Conservation (phyloP, 2,329 filamentous ascomycete species). For the Sporothrix humicola region DNA sequence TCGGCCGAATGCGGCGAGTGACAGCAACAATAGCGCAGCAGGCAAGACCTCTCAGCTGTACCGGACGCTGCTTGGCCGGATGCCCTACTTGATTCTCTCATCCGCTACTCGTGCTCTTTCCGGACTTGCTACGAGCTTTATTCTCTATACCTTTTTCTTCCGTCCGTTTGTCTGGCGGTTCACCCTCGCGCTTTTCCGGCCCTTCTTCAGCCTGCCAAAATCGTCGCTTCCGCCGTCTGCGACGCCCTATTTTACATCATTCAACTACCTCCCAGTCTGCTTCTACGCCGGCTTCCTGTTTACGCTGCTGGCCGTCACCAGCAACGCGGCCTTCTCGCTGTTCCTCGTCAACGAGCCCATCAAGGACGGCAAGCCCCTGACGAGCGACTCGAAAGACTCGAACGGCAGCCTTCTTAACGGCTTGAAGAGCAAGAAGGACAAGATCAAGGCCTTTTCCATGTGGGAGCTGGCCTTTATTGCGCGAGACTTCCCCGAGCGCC, state of each 20-base stretch:
- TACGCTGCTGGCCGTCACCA: conserved; percentile 74
- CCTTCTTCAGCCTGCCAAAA: conserved; percentile 77
- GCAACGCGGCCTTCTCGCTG: conserved; percentile 78
- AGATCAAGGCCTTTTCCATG: conserved; percentile 81
- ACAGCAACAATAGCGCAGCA: not conserved
- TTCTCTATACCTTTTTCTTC: conserved; percentile 68
- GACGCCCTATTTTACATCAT: conserved; percentile 58
- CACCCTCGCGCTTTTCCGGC: conserved; percentile 71
- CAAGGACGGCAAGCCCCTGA: conserved; percentile 84
- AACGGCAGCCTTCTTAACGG: conserved; percentile 89
- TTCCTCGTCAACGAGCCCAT: conserved; percentile 81
- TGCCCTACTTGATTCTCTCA: conserved; percentile 50
- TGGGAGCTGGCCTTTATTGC: conserved; percentile 89
- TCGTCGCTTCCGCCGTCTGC: conserved; percentile 66
- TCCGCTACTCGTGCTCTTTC: conserved; percentile 50
- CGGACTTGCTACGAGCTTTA: conserved; percentile 53
- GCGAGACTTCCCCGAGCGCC: conserved; percentile 72
- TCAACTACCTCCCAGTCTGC: conserved; percentile 62
- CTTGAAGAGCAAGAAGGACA: conserved; percentile 79
- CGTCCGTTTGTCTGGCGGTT: conserved; percentile 70
- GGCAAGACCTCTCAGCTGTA: conserved; percentile 34
- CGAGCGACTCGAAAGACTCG: conserved; percentile 83
- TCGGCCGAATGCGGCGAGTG: conserved; percentile 35
- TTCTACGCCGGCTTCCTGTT: conserved; percentile 69
- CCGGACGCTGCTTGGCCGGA: conserved; percentile 44